These are phyloP conservation scores for Phyllosticta ampelicida DNA, from an alignment of 2,329 filamentous ascomycete species.

Conservation along the genomic window DNA sequence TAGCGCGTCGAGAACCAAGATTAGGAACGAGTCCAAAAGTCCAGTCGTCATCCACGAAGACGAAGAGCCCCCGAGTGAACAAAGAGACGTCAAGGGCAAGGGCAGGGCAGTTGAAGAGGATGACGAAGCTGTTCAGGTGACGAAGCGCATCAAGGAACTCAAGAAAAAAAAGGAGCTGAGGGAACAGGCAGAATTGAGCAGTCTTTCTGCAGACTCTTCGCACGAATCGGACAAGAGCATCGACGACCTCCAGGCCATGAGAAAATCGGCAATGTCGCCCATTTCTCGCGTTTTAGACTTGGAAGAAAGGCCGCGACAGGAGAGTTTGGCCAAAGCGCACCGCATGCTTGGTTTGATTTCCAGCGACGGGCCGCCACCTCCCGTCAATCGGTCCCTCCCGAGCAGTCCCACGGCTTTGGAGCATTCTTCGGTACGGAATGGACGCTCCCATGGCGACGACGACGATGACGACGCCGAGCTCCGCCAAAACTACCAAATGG, in stretches of 20 bases:
- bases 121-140: slow-evolving; percentile 44
- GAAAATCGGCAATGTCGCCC: neutral
- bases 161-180: slow-evolving; percentile 47
- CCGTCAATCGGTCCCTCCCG: slow-evolving; percentile 11
- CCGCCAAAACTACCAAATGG: slow-evolving; percentile 30
- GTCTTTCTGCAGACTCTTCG: neutral
- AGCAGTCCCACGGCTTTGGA: slow-evolving; percentile 2
- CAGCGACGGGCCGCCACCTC: slow-evolving; percentile 8
- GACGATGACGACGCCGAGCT: slow-evolving; percentile 12
- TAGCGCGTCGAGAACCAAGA: slow-evolving; percentile 14
- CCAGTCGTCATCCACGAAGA: slow-evolving; percentile 20
- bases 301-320: slow-evolving; percentile 9
- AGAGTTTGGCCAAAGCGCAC: slow-evolving; percentile 30
- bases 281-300: slow-evolving; percentile 4
- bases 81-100: slow-evolving; percentile 17
- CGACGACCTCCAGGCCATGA: neutral
- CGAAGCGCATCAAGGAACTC: slow-evolving; percentile 46
- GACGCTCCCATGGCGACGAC: neutral
- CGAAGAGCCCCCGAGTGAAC: slow-evolving; percentile 15
- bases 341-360: slow-evolving; percentile 28
- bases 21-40: slow-evolving; percentile 18
- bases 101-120: slow-evolving; percentile 5
- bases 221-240: slow-evolving; percentile 19
- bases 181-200: slow-evolving; percentile 25
- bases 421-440: slow-evolving; percentile 1